Percentiles rank a stretch among this genome's conserved stretches.
phyloP scores from a whole-genome alignment of 1,139 yeast genomes.

The Zygosaccharomyces pseudobailii region DNA sequence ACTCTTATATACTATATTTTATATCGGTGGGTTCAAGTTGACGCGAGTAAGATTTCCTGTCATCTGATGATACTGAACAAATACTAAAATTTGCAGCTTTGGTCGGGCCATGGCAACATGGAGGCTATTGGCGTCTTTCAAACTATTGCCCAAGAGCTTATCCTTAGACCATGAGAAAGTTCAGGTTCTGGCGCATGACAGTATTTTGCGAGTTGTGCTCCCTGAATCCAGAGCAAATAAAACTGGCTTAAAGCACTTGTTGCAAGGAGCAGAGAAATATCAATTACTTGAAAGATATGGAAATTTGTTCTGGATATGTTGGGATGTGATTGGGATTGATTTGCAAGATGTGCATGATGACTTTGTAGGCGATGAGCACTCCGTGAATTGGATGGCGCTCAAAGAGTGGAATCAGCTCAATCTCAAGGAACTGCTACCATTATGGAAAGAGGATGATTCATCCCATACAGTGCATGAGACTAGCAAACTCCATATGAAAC shows the following conservation, averaged over 20 bases:
- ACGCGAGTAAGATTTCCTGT: not conserved
- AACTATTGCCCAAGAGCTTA: conserved; percentile 12
- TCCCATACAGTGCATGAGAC: conserved; percentile 2
- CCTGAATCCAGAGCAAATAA: not conserved
- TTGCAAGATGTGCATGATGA: conserved; percentile 1
- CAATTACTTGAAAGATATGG: conserved; percentile 21
- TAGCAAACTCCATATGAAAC: conserved; percentile 18
- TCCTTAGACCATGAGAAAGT: conserved; percentile 7
- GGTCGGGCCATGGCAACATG: conserved; percentile 19
- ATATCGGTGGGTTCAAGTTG: not conserved
- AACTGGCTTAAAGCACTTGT: conserved; percentile 7
- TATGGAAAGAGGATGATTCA: conserved; percentile 18
- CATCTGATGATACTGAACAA: not conserved
- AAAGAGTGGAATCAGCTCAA: conserved; percentile 14
- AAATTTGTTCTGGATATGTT: conserved; percentile 16
- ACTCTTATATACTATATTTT: not conserved
- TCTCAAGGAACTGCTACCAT: conserved; percentile 15
- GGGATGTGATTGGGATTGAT: conserved; percentile 9
- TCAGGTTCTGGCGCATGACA: conserved; percentile 5
- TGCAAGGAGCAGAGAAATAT: conserved; percentile 2
- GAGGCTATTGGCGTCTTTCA: conserved; percentile 15
- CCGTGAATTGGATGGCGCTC: conserved; percentile 1
- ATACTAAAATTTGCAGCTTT: not conserved
- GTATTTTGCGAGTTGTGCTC: conserved; percentile 11
- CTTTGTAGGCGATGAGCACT: not conserved